Conservation (phyloP, 106 monocot species). For the Phalaenopsis equestris region DNA sequence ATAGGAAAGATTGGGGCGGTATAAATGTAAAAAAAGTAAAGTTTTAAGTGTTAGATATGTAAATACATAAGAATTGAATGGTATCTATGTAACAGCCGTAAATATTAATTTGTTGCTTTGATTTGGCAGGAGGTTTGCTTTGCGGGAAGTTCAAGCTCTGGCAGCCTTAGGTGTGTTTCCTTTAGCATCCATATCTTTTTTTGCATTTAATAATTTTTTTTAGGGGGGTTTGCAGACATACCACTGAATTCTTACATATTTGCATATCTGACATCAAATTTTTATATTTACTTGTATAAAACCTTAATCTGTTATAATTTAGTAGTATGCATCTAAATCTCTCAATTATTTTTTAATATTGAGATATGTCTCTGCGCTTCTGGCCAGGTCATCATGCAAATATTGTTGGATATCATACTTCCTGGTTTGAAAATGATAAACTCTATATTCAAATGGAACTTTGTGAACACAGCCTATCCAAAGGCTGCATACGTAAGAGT, state of each 20-base stretch:
- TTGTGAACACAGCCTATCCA: conserved; percentile 63
- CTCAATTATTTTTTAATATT: neutral
- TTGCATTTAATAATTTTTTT: neutral
- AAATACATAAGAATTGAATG: too few species aligned
- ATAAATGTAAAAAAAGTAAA: too few species aligned
- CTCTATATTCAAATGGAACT: conserved; percentile 99
- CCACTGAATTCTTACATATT: neutral
- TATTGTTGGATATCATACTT: conserved; percentile 77
- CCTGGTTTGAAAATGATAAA: conserved; percentile 94
- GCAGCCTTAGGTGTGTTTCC: conserved; percentile 64
- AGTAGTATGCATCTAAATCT: too few species aligned
- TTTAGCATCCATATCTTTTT: neutral
- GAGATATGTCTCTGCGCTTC: neutral
- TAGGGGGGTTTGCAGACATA: too few species aligned
- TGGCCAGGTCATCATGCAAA: conserved; percentile 74
- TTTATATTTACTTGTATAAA: too few species aligned
- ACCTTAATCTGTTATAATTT: too few species aligned
- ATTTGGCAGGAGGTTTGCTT: conserved; percentile 55
- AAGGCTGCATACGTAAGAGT: conserved; percentile 19
- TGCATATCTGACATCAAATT: neutral
- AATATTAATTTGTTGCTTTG: conserved; percentile 2
- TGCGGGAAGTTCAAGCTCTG: conserved; percentile 97
- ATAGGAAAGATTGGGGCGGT: too few species aligned
- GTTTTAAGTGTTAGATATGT: too few species aligned
- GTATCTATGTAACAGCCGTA: too few species aligned